Evolutionary conservation across 2,329 filamentous ascomycete species (phyloP).

Genomic region (Aspergillus sp.): DNA sequence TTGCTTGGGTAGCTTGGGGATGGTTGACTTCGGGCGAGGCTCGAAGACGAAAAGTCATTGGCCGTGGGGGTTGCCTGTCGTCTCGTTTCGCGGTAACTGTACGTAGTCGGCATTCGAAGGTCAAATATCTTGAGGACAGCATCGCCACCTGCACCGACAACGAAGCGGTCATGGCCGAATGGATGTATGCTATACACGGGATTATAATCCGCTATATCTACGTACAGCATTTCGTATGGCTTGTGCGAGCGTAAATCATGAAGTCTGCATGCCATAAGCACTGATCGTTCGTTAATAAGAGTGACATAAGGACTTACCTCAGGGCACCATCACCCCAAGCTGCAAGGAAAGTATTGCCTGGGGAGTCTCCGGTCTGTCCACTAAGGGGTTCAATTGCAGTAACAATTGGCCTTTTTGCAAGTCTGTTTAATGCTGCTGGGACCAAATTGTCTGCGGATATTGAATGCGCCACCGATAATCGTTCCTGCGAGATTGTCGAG

Average conservation of each 20-base stretch:
- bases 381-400: constrained; percentile 40
- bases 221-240: constrained; percentile 50
- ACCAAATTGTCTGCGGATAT: constrained; percentile 41
- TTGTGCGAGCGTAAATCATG: constrained; percentile 60
- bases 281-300: background rate
- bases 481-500: constrained; percentile 50
- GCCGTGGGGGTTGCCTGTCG: constrained; percentile 1
- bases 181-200: constrained; percentile 60
- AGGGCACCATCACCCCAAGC: constrained; percentile 60
- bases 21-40: background rate
- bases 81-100: constrained; percentile 33
- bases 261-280: constrained; percentile 40
- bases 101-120: constrained; percentile 50
- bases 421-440: constrained; percentile 22
- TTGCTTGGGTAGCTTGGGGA: constrained; percentile 22
- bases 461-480: constrained; percentile 37
- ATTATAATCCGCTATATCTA: constrained; percentile 58
- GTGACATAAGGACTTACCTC: constrained; percentile 27
- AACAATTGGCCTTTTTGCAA: constrained; percentile 26
- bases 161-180: constrained; percentile 56
- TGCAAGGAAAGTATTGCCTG: constrained; percentile 57
- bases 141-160: constrained; percentile 58
- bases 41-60: background rate
- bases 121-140: constrained; percentile 64
- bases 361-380: constrained; percentile 22